Base-by-base conservation (phyloP, 2,329 filamentous ascomycete species). In the Mycogone perniciosa region DNA sequence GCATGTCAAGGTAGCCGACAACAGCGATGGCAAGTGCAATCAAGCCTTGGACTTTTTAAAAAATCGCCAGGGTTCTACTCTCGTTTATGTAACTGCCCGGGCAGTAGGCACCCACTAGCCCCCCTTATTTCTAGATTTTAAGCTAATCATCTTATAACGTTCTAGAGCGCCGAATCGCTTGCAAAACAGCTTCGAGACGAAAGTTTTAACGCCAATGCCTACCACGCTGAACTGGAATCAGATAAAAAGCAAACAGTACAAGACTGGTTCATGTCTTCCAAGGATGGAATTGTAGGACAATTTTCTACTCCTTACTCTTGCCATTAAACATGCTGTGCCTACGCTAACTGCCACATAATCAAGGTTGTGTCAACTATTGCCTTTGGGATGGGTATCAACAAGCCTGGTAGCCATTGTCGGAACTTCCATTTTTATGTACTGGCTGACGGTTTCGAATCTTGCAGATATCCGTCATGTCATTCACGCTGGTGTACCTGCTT, bases 371-470 rank as follows among this genome's bases (percentile, higher is more conserved):
- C 77, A 4, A 81, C 78, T 0, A 81, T 81, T 39, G 79, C 79
- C 1, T 81, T 81, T 46, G 79, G 78, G 1, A 81, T 81, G 78
- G 79, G 79, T 0, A 80, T 81, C n/a, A 78, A 81, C 59, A 81
- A 81, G 54, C 53, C 62, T 42, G 61, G 61, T 63, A 55, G 20
- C 20, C n/a, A 56, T 11, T 38, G 35, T 4, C 41, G 3, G 9
- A 26, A 2, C 2, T 1, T 4, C 2, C 5, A 39, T 54, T 27
- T 40, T 4, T 5, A 5, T n/a, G 3, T 7, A n/a, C 53, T 38
- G 7, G 35, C 10, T 38, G 20, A 38, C 10, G 20, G 2, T n/a
- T 38, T 6, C 5, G 6, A 38, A 38, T 20, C 10, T 4, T n/a
- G 7, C 10, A 38, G 35, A 38, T n/a, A 38, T 38, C 9, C 35